phyloP scores from a whole-genome alignment of 371 early-diverging fungal genomes.

The Conidiobolus incongruus region DNA sequence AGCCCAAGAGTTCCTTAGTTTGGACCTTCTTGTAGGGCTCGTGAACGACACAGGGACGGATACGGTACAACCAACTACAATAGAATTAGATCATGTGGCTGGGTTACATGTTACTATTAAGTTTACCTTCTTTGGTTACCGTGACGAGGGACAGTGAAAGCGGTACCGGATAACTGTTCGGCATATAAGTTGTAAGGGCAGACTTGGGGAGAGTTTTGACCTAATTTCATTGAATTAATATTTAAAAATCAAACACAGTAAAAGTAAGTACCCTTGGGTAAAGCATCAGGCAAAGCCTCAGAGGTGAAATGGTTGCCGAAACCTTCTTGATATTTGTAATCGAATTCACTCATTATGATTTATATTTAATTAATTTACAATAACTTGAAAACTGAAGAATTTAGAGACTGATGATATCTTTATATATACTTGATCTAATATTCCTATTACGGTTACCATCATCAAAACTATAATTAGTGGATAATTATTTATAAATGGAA shows the following conservation, averaged over 20 bases:
- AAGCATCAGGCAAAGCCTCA: conserved; percentile 66
- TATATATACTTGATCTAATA: too few relatives aligned
- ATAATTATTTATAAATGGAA: too few relatives aligned
- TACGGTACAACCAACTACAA: conserved; percentile 82
- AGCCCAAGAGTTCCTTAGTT: conserved; percentile 14
- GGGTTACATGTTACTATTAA: background rate
- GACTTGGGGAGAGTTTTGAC: conserved; percentile 80
- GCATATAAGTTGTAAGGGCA: conserved; percentile 83
- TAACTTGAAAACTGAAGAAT: too few relatives aligned
- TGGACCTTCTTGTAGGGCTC: conserved; percentile 30
- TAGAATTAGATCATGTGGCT: background rate
- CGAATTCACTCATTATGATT: too few relatives aligned
- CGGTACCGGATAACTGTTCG: conserved; percentile 87
- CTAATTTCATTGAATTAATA: conserved; percentile 8
- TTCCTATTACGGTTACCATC: too few relatives aligned
- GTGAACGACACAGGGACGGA: conserved; percentile 81
- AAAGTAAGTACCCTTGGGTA: conserved; percentile 42
- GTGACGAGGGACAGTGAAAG: conserved; percentile 74
- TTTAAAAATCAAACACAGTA: background rate
- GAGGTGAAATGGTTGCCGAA: conserved; percentile 67
- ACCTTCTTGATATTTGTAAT: conserved; percentile 38
- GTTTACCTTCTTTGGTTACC: conserved; percentile 61
- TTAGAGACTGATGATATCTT: too few relatives aligned
- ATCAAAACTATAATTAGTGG: too few relatives aligned
- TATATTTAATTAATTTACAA: too few relatives aligned